Base-by-base conservation (phyloP, 768 basidiomycete species). In the Psilocybe sp. region DNA sequence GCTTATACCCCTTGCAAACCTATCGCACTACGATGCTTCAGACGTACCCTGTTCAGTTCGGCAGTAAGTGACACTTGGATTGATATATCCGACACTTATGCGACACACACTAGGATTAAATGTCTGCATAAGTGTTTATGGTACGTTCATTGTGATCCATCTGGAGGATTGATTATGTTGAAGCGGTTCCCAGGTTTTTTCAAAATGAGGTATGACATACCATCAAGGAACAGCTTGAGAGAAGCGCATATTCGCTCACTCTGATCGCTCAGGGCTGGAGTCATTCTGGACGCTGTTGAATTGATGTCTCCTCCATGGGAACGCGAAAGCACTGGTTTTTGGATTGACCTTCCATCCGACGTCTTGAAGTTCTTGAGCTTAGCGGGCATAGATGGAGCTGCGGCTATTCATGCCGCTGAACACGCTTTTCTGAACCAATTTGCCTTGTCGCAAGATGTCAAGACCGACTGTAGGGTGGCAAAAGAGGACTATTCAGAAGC, bases 371-470 rank as follows among this genome's bases (percentile, higher is more conserved):
- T 84, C n/a, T 71, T 92, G 62, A 65, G 67, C 11, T 53, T 56
- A 10, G 82, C 84, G 54, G 69, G 67, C 4, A 76, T 91, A 37
- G 80, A 84, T 51, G 76, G 82, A 1, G 89, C 92, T 0, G 92
- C 81, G 43, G 87, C 85, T 0, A 91, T 95, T 42, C 92, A 96
- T 60, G 79, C 90, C 4, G 92, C 92, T 2, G 76, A 85, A 56
- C 93, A 96, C 61, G 89, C 89, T 0, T 76, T 93, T 58, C 67
- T 95, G 54, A 92, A 91, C 59, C 78, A 81, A 37, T 92, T 91
- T 57, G 71, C 80, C 4, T 69, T 93, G 54, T 77, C 80, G 0
- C 71, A 75, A 28, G 89, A 92, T 49, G 64, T 94, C 32, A 77
- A 72, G 51, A 93, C 92, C 2, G 93, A 95, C 61, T 95, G 93